These are phyloP conservation scores for Fusarium citri DNA, from an alignment of 2,329 filamentous ascomycete genomes.

Conservation along the genomic window DNA sequence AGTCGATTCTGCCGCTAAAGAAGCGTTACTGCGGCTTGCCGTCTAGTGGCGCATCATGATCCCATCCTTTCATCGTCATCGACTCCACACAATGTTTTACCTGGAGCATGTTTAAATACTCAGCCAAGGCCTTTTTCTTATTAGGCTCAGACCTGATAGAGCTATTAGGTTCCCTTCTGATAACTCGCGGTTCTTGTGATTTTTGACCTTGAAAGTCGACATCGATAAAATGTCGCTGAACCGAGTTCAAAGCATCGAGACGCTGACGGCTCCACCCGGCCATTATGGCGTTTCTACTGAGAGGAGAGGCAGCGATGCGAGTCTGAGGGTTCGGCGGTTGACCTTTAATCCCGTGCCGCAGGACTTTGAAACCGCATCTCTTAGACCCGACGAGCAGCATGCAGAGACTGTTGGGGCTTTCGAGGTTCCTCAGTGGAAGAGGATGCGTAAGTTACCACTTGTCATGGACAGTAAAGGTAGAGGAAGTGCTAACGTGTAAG, in stretches of 20 bases:
- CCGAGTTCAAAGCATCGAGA: slow-evolving; percentile 65
- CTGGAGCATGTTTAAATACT: slow-evolving; percentile 13
- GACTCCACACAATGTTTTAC: slow-evolving; percentile 17
- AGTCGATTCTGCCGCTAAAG: slow-evolving; percentile 5
- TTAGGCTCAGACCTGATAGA: neutral
- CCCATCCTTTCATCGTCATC: slow-evolving; percentile 34
- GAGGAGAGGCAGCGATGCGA: slow-evolving; percentile 59
- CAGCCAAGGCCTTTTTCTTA: neutral
- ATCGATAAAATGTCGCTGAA: slow-evolving; percentile 61
- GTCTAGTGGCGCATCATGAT: slow-evolving; percentile 32
- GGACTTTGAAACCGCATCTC: slow-evolving; percentile 59
- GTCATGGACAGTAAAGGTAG: neutral
- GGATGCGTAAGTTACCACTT: slow-evolving; percentile 56
- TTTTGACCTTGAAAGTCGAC: neutral
- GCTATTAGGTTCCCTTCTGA: neutral
- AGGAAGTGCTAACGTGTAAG: slow-evolving; percentile 9
- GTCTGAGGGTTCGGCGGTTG: slow-evolving; percentile 60
- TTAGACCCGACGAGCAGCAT: slow-evolving; percentile 51
- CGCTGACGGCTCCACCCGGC: slow-evolving; percentile 51
- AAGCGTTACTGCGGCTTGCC: slow-evolving; percentile 21
- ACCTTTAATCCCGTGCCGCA: slow-evolving; percentile 67
- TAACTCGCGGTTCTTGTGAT: neutral
- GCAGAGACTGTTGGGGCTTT: slow-evolving; percentile 64
- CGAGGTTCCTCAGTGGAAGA: slow-evolving; percentile 66
- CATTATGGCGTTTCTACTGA: slow-evolving; percentile 47